phyloP scores from a whole-genome alignment of 257 asterid genomes.

The Solanum lycopersicoides region DNA sequence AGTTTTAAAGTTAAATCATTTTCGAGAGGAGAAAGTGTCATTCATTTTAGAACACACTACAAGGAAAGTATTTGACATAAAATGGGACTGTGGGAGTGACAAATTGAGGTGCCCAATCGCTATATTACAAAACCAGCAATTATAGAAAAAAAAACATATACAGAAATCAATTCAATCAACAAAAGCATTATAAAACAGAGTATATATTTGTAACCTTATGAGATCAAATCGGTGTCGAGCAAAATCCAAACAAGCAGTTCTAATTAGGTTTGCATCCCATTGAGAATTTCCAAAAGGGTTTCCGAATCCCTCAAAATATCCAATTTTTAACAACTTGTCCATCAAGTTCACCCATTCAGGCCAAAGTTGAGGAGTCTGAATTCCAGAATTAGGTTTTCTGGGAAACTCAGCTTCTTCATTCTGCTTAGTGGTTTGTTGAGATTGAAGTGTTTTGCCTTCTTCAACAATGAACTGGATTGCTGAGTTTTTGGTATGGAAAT shows the following conservation, averaged over 20 bases:
- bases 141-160: background rate
- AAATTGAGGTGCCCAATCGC: background rate
- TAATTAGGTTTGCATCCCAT: slow-evolving; percentile 47
- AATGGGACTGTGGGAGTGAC: background rate
- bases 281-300: slow-evolving; percentile 40
- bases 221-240: slow-evolving; percentile 62
- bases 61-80: background rate
- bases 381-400: slow-evolving; percentile 1
- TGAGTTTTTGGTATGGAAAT: slow-evolving; percentile 23
- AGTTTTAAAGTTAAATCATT: background rate
- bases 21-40: background rate
- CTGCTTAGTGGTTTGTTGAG: background rate
- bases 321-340: slow-evolving; percentile 41
- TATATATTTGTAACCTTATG: slow-evolving; percentile 37
- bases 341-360: slow-evolving; percentile 73
- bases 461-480: slow-evolving; percentile 53
- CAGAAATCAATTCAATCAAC: background rate
- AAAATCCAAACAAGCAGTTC: slow-evolving; percentile 80
- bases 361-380: slow-evolving; percentile 24
- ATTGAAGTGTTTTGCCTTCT: slow-evolving; percentile 28
- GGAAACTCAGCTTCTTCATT: slow-evolving; percentile 5
- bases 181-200: background rate
- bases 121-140: background rate
- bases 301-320: slow-evolving; percentile 54
- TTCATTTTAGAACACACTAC: background rate